A percentile compares a stretch with the other conserved stretches of the same genome.
These are phyloP conservation scores for Sutorius eximius DNA, from an alignment of 1,284 basidiomycete species.

Conservation along the genomic window DNA sequence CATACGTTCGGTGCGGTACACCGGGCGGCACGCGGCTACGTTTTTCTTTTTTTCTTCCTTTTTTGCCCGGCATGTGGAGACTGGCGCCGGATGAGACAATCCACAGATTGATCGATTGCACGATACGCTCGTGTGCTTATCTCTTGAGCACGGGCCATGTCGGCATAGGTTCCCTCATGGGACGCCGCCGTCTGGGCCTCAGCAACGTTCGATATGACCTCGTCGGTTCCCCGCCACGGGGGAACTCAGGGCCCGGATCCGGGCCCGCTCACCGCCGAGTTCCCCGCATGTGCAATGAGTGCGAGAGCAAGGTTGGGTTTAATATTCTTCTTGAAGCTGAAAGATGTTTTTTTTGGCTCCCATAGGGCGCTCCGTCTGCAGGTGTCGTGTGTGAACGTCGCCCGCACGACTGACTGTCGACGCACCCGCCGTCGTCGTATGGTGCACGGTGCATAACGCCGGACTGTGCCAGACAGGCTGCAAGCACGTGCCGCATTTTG, in stretches of 20 bases:
- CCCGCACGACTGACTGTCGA: background rate
- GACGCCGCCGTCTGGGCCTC: background rate
- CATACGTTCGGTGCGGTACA: background rate
- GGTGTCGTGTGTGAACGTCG: background rate
- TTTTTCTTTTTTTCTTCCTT: background rate
- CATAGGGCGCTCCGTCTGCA: background rate
- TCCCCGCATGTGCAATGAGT: background rate
- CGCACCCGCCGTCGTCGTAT: background rate
- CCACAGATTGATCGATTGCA: constrained; percentile 9
- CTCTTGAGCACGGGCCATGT: constrained; percentile 7
- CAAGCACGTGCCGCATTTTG: background rate
- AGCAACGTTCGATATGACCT: background rate
- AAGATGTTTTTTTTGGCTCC: background rate
- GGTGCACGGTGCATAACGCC: background rate
- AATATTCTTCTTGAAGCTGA: background rate
- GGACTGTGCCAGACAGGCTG: background rate
- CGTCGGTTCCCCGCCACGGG: constrained; percentile 4
- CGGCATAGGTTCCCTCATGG: constrained; percentile 18
- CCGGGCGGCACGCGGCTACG: background rate
- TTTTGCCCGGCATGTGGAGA: too few species aligned
- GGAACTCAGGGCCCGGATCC: constrained; percentile 8
- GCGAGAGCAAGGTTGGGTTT: background rate
- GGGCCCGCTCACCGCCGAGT: constrained; percentile 16
- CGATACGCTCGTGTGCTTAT: constrained; percentile 7
- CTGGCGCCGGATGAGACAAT: constrained; percentile 5